Conservation (phyloP, 352 stramenopile genomes). For the Phytophthora pistaciae region DNA sequence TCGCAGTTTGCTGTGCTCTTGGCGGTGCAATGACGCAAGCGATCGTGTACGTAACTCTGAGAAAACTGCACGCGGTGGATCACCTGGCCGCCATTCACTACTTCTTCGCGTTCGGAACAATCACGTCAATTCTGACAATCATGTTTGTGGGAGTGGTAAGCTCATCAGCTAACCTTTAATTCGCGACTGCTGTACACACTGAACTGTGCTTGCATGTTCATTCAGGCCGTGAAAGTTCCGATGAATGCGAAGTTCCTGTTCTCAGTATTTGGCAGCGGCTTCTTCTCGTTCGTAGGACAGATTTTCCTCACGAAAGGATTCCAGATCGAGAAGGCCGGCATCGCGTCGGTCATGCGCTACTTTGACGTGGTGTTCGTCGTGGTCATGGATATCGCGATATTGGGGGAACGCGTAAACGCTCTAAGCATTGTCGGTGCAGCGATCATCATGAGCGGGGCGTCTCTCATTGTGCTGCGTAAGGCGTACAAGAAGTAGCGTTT, state of each 20-base stretch:
- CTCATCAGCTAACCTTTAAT: not conserved
- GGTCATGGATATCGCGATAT: not conserved
- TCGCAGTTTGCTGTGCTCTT: constrained; percentile 4
- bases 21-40: constrained; percentile 2
- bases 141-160: constrained; percentile 1
- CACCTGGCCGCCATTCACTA: not conserved
- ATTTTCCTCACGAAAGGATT: constrained; percentile 7
- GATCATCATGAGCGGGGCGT: constrained; percentile 7
- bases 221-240: not conserved
- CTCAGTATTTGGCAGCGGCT: constrained; percentile 1
- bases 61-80: constrained; percentile 3
- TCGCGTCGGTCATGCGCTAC: constrained; percentile 7
- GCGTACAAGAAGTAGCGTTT: not conserved
- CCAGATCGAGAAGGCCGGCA: constrained; percentile 4
- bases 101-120: constrained; percentile 3
- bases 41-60: constrained; percentile 2
- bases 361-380: constrained; percentile 6
- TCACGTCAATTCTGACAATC: not conserved
- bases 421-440: constrained; percentile 1
- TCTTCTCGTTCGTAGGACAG: constrained; percentile 4
- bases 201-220: not conserved
- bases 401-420: not conserved
- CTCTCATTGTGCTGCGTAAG: not conserved
- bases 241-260: not conserved
- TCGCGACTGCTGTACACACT: not conserved